These are phyloP conservation scores for Penicillium parvum DNA, from an alignment of 495 filamentous ascomycete species.

Conservation along the genomic window DNA sequence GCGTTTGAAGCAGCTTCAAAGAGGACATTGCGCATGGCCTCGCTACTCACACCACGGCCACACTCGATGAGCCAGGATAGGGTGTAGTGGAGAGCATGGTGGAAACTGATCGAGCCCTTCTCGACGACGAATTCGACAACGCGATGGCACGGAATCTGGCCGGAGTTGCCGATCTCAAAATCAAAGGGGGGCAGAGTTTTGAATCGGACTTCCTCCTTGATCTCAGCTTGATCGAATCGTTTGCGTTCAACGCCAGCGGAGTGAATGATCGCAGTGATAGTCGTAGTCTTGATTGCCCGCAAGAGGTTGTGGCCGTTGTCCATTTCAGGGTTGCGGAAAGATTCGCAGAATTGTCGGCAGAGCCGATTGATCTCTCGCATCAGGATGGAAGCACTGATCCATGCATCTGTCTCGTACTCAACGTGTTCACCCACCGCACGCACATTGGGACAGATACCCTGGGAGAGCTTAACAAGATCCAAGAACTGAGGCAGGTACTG, in stretches of 20 bases:
- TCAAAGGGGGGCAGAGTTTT: constrained; percentile 73
- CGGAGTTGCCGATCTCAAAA: constrained; percentile 59
- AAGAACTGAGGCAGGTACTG: constrained; percentile 91
- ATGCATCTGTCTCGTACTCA: constrained; percentile 96
- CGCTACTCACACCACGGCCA: constrained; percentile 67
- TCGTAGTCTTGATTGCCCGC: constrained; percentile 69
- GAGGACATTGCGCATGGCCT: constrained; percentile 61
- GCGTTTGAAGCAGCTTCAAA: constrained; percentile 47
- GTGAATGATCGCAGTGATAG: constrained; percentile 74
- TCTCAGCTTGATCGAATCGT: constrained; percentile 81
- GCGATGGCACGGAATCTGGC: constrained; percentile 40
- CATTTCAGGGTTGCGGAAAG: constrained; percentile 64
- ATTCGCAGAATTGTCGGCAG: constrained; percentile 80
- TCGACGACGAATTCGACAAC: constrained; percentile 87
- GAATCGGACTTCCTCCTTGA: constrained; percentile 78
- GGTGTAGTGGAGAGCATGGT: constrained; percentile 94
- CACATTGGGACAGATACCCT: constrained; percentile 93
- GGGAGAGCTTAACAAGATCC: constrained; percentile 89
- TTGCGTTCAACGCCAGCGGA: constrained; percentile 85
- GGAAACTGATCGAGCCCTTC: constrained; percentile 89
- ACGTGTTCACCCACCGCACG: constrained; percentile 92
- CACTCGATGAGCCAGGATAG: constrained; percentile 96
- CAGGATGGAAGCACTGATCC: constrained; percentile 93
- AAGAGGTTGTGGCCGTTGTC: constrained; percentile 59
- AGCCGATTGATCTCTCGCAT: constrained; percentile 92